Evolutionary conservation across 768 basidiomycete species (phyloP), one percentile per base, ranked within the genome.

Genomic region (Hygrophorus russula): DNA sequence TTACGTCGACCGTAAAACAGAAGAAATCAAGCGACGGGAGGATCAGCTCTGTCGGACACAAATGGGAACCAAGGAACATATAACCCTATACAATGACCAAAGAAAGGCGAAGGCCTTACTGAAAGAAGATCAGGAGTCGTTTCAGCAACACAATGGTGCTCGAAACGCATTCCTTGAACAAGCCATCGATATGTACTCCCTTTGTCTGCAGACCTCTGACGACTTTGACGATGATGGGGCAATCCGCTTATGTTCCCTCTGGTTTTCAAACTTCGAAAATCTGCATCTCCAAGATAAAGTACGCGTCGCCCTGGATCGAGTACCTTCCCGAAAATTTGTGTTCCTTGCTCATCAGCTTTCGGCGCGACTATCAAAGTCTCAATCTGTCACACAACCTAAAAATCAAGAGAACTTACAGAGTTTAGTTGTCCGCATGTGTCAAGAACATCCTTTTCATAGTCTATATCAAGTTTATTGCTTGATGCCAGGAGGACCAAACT

Each of bases 311-410:
- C 57, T 91, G 7, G 59, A 61, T 37, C 66, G 70, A 2, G 73
- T 93, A 31, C 86, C 92, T 0, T 87, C 92, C 0, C 71, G 76
- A 47, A 98, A 98, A 59, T 84, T 97, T 54, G 73, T 94, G 35
- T 89, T 91, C 59, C 70, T 98, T 42, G 80, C 89, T 8, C 90
- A 93, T 61, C 96, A 99, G 61, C 75, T 99, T 4, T 80, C 91
- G 0, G 92, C 94, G n/a, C 77, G 93, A 6, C 69, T 98, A 24
- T 74, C 82, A 10, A 73, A 64, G 35, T 46, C 67, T 12, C 49
- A 57, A 7, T 42, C 58, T 19, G 52, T 56, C 17, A 38, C 55
- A 2, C 29, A 61, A 29, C 46, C 61, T 4, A 49, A 60, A 33
- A 68, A 66, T 42, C 88, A 91, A 53, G 53, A 59, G 15, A 76